Conservation (phyloP, 495 filamentous ascomycete species). For the Lepidopterella palustris region DNA sequence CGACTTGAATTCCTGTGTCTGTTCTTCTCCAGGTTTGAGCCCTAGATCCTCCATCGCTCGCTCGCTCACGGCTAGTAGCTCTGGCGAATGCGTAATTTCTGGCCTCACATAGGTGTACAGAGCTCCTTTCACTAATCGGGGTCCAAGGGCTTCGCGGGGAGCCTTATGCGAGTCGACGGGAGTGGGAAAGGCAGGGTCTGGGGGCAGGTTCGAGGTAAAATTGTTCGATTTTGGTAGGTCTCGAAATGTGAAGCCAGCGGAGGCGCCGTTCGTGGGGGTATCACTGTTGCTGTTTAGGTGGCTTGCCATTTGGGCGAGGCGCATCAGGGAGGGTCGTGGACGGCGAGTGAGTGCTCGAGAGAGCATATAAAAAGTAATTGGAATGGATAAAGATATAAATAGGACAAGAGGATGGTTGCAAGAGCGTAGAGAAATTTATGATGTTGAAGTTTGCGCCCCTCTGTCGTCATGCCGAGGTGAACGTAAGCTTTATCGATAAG, state of each 20-base stretch:
- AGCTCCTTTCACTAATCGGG: constrained; percentile 77
- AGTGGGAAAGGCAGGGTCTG: constrained; percentile 74
- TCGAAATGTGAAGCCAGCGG: constrained; percentile 43
- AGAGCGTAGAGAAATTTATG: constrained; percentile 1
- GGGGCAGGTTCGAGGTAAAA: constrained; percentile 72
- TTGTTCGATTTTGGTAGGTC: constrained; percentile 79
- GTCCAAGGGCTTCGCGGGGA: constrained; percentile 65
- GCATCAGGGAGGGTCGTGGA: constrained; percentile 23
- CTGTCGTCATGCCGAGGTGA: not conserved
- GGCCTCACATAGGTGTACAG: constrained; percentile 88
- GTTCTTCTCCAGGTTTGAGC: constrained; percentile 56
- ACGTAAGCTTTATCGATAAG: constrained; percentile 12
- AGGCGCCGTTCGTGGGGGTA: constrained; percentile 26
- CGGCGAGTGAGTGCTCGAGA: constrained; percentile 31
- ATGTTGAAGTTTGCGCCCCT: not conserved
- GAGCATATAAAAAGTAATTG: constrained; percentile 36
- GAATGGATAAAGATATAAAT: not conserved
- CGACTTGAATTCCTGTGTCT: constrained; percentile 66
- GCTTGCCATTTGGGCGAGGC: constrained; percentile 48
- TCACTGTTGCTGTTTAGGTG: constrained; percentile 38
- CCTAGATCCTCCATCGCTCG: constrained; percentile 74
- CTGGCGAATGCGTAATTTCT: constrained; percentile 57
- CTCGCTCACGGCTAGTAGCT: constrained; percentile 72
- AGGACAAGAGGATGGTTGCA: not conserved
- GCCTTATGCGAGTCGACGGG: constrained; percentile 73